A percentile compares a stretch with the other conserved stretches of the same genome.
Evolutionary conservation across 208 protist species (phyloP).

Genomic region (Wallacemonas sp.): DNA sequence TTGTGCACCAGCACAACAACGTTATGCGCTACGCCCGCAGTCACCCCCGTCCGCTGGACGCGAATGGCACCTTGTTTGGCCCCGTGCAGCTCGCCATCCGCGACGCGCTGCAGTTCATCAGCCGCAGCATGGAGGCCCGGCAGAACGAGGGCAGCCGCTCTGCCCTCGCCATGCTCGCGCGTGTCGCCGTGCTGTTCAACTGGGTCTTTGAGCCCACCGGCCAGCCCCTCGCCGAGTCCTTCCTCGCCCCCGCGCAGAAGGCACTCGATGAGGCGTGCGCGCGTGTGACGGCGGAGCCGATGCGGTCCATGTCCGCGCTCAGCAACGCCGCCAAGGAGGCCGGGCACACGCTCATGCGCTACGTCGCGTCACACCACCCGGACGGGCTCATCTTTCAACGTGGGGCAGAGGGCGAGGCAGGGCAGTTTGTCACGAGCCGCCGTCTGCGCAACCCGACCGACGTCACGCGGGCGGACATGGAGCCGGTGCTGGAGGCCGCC

Average conservation of each 20-base stretch:
- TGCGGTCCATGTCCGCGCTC: background rate
- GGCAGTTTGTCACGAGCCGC: conserved; percentile 17
- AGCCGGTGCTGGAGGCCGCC: conserved; percentile 22
- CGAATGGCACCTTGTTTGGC: background rate
- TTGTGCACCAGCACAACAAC: conserved; percentile 35
- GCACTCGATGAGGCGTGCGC: conserved; percentile 1
- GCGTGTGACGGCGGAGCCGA: conserved; percentile 1
- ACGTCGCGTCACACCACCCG: conserved; percentile 1
- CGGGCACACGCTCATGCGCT: background rate
- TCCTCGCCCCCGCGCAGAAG: background rate
- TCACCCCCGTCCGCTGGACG: conserved; percentile 20
- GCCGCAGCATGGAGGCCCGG: conserved; percentile 12
- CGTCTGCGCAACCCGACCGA: conserved; percentile 27
- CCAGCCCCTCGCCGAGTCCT: background rate
- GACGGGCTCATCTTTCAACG: background rate
- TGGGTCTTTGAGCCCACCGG: conserved; percentile 12
- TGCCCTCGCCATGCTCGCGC: conserved; percentile 10
- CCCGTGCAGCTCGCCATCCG: conserved; percentile 15
- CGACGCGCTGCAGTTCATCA: conserved; percentile 21
- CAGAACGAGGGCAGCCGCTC: conserved; percentile 3
- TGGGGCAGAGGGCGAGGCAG: background rate
- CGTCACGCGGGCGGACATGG: conserved; percentile 23
- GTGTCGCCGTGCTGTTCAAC: conserved; percentile 10
- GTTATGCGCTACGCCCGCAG: conserved; percentile 29
- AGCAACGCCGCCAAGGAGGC: background rate